Evolutionary conservation across 352 stramenopile genomes (phyloP).

Genomic region (Pythium periplocum): DNA sequence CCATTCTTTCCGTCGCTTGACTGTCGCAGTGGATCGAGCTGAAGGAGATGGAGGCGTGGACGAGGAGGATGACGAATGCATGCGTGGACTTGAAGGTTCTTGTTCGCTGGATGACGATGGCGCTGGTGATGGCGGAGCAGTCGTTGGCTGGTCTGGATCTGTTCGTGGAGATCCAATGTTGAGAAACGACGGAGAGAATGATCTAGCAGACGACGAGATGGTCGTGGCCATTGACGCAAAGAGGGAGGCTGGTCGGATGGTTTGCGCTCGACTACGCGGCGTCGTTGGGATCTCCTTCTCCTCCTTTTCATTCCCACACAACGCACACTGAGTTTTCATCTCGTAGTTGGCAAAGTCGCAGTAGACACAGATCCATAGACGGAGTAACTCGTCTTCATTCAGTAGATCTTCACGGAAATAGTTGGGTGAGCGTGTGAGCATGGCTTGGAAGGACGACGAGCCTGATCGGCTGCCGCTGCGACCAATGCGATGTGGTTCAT

Average conservation of each 20-base stretch:
- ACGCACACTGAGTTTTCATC: constrained; percentile 38
- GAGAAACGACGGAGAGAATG: constrained; percentile 13
- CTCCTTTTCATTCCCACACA: constrained; percentile 38
- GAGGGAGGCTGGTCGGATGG: constrained; percentile 24
- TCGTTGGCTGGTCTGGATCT: too few species aligned
- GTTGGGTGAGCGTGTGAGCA: constrained; percentile 17
- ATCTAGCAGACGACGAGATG: constrained; percentile 18
- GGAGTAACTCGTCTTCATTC: constrained; percentile 40
- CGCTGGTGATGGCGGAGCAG: too few species aligned
- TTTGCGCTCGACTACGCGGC: constrained; percentile 19
- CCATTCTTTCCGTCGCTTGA: constrained; percentile 42
- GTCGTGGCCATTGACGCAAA: constrained; percentile 26
- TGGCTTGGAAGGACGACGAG: constrained; percentile 16
- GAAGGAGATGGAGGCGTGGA: constrained; percentile 9
- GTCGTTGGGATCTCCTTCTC: constrained; percentile 21
- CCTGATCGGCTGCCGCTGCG: too few species aligned
- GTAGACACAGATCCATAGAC: constrained; percentile 45
- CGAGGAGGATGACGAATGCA: not conserved
- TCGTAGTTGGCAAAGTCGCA: constrained; percentile 64
- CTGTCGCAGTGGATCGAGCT: constrained; percentile 9
- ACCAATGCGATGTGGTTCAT: too few species aligned
- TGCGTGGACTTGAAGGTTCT: too few species aligned
- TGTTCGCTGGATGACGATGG: too few species aligned
- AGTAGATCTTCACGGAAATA: constrained; percentile 48
- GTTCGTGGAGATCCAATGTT: not conserved